Base-by-base conservation (phyloP, 495 filamentous ascomycete genomes). In the Penicillium roqueforti region DNA sequence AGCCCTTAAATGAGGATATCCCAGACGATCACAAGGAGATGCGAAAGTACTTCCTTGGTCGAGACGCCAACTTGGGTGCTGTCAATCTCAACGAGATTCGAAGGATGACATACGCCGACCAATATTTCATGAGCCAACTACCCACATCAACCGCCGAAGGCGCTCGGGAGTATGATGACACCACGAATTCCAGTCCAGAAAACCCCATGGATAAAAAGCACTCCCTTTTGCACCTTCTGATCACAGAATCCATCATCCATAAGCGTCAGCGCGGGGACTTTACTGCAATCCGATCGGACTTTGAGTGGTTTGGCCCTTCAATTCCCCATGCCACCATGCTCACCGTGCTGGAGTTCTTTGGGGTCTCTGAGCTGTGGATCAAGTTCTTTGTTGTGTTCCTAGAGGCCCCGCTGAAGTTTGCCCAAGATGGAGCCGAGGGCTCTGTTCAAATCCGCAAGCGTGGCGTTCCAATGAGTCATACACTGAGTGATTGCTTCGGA, bases 171-270 rank as follows among this genome's bases (percentile, higher is more conserved):
- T 75, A 78, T 43, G 74, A 69, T 22, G 73, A 70, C 14, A 60
- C n/a, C 1, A 22, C 10, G 8, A n/a, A n/a, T n/a, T 16, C 19
- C 4, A 41, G 47, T 16, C 44, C 53, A 6, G 76, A 72, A 51
- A 72, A 70, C 2, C 70, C 77, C 6, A 71, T 84, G 51, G 73
- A 77, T 13, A 79, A 68, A 0, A 87, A 86, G 44, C 82, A 87
- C 55, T 74, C 71, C 7, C 76, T 87, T 5, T 72, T 86, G 4
- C 82, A 84, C 53, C 73, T 83, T 4, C 55, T 86, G n/a, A 76
- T 81, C 11, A 81, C 83, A 3, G 85, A 87, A 58, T 76, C 82
- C 7, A 66, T 86, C n/a, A 63, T 87, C 38, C 79, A 83, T 44
- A 82, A 74, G 13, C 68, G 63, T n/a, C 58, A 82, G 0, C 75